Percentiles rank a stretch among this genome's conserved stretches.
These are phyloP conservation scores for Biscogniauxia sp. DNA, from an alignment of 2,329 filamentous ascomycete species.

Conservation along the genomic window DNA sequence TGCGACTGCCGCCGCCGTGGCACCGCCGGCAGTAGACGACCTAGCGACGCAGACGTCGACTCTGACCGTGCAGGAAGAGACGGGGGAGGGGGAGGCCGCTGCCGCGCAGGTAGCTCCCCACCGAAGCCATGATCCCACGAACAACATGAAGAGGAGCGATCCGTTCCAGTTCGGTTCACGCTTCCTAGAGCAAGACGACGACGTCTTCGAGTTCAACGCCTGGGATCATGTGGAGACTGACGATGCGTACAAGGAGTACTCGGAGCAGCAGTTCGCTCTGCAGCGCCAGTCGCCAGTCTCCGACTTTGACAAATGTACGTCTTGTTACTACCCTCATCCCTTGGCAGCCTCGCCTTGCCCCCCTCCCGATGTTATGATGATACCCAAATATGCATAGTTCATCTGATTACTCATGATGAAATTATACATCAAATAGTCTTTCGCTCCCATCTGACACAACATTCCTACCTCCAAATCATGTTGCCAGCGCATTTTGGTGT, in stretches of 20 bases:
- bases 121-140: slow-evolving; percentile 66
- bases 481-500: neutral
- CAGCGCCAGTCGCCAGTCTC: slow-evolving; percentile 85
- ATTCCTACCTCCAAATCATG: neutral
- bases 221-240: slow-evolving; percentile 98
- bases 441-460: slow-evolving; percentile 69
- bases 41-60: slow-evolving; percentile 26
- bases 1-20: slow-evolving; percentile 9
- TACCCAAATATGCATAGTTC: slow-evolving; percentile 64
- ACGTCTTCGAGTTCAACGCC: slow-evolving; percentile 96
- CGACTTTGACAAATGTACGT: slow-evolving; percentile 84
- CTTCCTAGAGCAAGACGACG: slow-evolving; percentile 75
- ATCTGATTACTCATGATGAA: slow-evolving; percentile 67
- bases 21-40: slow-evolving; percentile 24
- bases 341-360: neutral
- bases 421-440: slow-evolving; percentile 59
- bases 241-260: slow-evolving; percentile 80
- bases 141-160: slow-evolving; percentile 82
- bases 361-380: slow-evolving; percentile 48
- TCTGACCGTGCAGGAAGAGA: slow-evolving; percentile 26
- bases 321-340: slow-evolving; percentile 1
- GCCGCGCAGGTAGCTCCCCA: slow-evolving; percentile 48
- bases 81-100: slow-evolving; percentile 6
- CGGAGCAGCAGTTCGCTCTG: slow-evolving; percentile 77
- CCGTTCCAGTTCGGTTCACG: slow-evolving; percentile 96